These are phyloP conservation scores for Cercophora samala DNA, from an alignment of 495 filamentous ascomycete species.

Conservation along the genomic window DNA sequence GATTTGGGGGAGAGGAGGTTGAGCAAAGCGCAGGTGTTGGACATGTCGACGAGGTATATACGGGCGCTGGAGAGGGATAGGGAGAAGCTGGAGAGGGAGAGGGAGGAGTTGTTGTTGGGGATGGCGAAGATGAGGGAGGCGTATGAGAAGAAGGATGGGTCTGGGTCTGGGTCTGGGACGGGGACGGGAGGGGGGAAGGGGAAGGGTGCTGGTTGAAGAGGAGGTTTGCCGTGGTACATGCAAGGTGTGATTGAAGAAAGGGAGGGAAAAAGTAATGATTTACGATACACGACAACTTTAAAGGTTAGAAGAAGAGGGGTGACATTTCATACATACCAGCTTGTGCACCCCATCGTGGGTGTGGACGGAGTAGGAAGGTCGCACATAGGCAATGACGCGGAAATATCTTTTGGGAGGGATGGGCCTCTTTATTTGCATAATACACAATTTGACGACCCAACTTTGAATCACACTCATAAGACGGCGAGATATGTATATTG, in stretches of 20 bases:
- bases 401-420: background rate
- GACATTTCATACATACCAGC: background rate
- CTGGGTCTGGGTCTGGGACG: background rate
- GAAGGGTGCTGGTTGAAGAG: background rate
- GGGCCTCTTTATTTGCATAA: background rate
- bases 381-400: background rate
- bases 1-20: slow-evolving; percentile 38
- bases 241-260: no score
- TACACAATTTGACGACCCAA: background rate
- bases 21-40: slow-evolving; percentile 48
- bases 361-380: background rate
- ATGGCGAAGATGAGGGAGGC: slow-evolving; percentile 29
- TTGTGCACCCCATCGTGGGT: background rate
- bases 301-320: background rate
- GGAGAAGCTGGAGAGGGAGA: slow-evolving; percentile 35
- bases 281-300: background rate
- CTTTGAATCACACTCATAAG: no score
- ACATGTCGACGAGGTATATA: slow-evolving; percentile 45
- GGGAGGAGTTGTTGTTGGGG: slow-evolving; percentile 31
- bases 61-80: slow-evolving; percentile 38
- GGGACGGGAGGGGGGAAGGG: background rate
- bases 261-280: background rate
- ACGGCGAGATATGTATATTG: no score
- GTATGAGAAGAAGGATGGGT: background rate
- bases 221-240: background rate